Evolutionary conservation across 495 filamentous ascomycete species (phyloP).

Genomic region (Talaromyces ruber): DNA sequence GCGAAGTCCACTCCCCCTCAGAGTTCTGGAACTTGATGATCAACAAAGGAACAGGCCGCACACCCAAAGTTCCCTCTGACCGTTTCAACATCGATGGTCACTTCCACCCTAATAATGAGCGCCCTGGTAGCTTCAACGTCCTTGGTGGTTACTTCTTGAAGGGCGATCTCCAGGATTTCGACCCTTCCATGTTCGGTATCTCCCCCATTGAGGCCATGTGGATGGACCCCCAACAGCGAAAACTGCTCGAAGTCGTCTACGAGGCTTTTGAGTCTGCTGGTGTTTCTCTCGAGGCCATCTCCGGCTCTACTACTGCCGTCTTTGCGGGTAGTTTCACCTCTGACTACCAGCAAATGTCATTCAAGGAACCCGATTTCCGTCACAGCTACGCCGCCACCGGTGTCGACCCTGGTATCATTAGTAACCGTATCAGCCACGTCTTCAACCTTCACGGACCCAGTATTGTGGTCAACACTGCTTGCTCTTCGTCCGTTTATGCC

Average conservation of each 20-base stretch:
- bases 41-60: constrained; percentile 8
- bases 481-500: constrained; percentile 18
- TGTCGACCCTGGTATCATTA: constrained; percentile 15
- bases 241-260: constrained; percentile 41
- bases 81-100: constrained; percentile 32
- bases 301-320: constrained; percentile 9
- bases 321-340: constrained; percentile 11
- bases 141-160: constrained; percentile 8
- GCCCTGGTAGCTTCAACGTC: constrained; percentile 8
- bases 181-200: constrained; percentile 25
- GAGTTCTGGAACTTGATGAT: constrained; percentile 40
- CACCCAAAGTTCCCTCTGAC: constrained; percentile 11
- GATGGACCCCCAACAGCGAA: constrained; percentile 50
- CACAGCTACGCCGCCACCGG: constrained; percentile 13
- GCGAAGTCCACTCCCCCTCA: constrained; percentile 29
- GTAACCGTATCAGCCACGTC: constrained; percentile 22
- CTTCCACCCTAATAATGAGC: constrained; percentile 16
- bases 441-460: constrained; percentile 24
- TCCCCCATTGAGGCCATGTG: constrained; percentile 31
- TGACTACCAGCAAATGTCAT: constrained; percentile 18
- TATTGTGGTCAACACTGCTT: constrained; percentile 23
- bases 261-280: constrained; percentile 16
- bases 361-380: constrained; percentile 20
- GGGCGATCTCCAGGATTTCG: not conserved
- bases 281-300: constrained; percentile 10